Base-by-base conservation (phyloP, 164 flowering plant genomes). In the Vitis rupestris region DNA sequence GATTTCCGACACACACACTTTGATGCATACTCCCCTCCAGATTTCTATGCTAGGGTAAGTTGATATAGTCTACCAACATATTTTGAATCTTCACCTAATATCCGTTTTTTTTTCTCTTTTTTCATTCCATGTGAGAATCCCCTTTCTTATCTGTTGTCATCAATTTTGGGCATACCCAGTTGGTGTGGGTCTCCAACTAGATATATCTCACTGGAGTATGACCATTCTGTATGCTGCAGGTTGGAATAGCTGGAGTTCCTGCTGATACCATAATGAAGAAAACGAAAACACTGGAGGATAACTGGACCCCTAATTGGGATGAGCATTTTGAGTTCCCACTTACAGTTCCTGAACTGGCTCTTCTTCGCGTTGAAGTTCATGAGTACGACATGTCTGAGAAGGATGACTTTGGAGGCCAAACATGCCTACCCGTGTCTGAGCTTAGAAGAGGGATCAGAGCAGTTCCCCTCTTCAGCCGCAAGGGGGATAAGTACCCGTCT, bases 351-450 rank as follows among this genome's bases (percentile, higher is more conserved):
- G 97, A 91, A 70, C 79, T 91, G n/a, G 97, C 94, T 69, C 56
- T 91, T 60, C 90, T 91, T 16, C 81, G 92, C 0, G 72, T 89
- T 49, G 94, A 88, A 76, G 97, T 86, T 62, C 89, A 82, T 8
- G 94, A 91, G 64, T 89, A 87, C 58, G 97, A 88, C 84, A 84
- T 79, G 86, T 84, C 92, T 3, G 92, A 85, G 65, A 91, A 91
- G 69, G 92, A 89, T 70, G 94, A 91, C 68, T 91, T 91, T 67
- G 93, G 84, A 17, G 97, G 97, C 52, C 97, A 91, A 74, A 81
- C 89, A 54, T 83, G 86, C 78, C 73, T 88, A 12, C 94, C 97
- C 0, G 81, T 89, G 23, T 81, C 76, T 5, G 97, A 91, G 76
- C 73, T 91, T 54, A 78, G 82, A 65, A 68, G 60, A n/a, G 97